Percentiles rank a stretch among this genome's conserved stretches.
Evolutionary conservation across 2,329 filamentous ascomycete species (phyloP).

Genomic region (Cladophialophora bantiana): DNA sequence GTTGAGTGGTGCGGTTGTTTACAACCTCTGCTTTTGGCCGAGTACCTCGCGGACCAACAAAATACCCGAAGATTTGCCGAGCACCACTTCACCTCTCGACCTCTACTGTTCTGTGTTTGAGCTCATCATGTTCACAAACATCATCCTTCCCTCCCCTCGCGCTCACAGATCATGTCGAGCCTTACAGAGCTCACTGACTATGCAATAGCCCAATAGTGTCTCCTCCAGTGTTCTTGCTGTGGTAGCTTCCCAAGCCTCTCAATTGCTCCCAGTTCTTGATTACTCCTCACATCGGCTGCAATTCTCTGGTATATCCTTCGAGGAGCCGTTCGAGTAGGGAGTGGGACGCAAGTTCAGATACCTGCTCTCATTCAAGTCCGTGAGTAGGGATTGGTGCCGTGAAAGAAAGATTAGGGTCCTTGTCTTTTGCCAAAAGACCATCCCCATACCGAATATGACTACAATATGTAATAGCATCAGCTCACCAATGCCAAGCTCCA

Average conservation of each 20-base stretch:
- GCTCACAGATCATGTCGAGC: neutral
- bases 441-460: neutral
- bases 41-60: neutral
- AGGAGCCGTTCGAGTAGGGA: too few species aligned
- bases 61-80: conserved; percentile 8
- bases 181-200: neutral
- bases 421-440: neutral
- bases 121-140: too few species aligned
- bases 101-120: neutral
- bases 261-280: too few species aligned
- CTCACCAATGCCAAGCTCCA: neutral
- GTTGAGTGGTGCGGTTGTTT: conserved; percentile 1
- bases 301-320: neutral
- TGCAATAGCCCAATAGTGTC: too few species aligned
- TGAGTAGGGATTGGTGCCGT: neutral
- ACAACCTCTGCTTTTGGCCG: conserved; percentile 11
- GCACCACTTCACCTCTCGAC: neutral
- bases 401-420: neutral
- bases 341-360: too few species aligned
- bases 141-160: neutral
- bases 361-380: neutral
- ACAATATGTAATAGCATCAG: neutral
- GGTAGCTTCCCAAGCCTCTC: neutral
- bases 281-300: too few species aligned
- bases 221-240: too few species aligned